Evolutionary conservation across 2,329 filamentous ascomycete genomes (phyloP).

Genomic region (Corniculantispora saksenae): DNA sequence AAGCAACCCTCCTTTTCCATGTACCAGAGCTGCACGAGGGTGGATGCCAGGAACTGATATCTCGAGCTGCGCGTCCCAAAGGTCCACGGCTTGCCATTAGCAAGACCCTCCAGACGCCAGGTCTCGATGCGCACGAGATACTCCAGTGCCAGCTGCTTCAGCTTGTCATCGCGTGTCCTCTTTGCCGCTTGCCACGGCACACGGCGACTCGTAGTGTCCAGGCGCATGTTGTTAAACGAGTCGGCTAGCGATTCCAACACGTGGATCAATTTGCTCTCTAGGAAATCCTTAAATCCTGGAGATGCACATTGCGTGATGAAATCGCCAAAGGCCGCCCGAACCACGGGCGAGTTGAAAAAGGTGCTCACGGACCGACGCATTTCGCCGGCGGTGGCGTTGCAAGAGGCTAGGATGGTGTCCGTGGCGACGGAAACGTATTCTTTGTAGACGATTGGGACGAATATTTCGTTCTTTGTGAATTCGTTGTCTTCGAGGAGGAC

Average conservation of each 20-base stretch:
- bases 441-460: background rate
- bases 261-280: conserved; percentile 5
- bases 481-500: conserved; percentile 5
- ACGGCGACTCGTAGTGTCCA: background rate
- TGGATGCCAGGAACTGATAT: conserved; percentile 13
- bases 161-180: background rate
- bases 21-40: conserved; percentile 18
- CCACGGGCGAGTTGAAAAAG: conserved; percentile 13
- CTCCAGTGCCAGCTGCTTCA: conserved; percentile 21
- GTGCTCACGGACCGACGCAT: background rate
- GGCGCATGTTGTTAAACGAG: background rate
- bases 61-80: background rate
- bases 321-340: conserved; percentile 1
- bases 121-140: conserved; percentile 9
- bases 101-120: conserved; percentile 1
- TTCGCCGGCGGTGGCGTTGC: background rate
- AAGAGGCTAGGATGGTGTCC: background rate
- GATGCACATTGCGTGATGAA: background rate
- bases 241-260: background rate
- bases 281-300: background rate
- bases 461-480: background rate
- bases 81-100: background rate
- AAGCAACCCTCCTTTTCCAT: conserved; percentile 16
- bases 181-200: background rate
- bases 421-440: background rate